phyloP scores from a whole-genome alignment of 257 asterid species.

The Capsicum chinense region DNA sequence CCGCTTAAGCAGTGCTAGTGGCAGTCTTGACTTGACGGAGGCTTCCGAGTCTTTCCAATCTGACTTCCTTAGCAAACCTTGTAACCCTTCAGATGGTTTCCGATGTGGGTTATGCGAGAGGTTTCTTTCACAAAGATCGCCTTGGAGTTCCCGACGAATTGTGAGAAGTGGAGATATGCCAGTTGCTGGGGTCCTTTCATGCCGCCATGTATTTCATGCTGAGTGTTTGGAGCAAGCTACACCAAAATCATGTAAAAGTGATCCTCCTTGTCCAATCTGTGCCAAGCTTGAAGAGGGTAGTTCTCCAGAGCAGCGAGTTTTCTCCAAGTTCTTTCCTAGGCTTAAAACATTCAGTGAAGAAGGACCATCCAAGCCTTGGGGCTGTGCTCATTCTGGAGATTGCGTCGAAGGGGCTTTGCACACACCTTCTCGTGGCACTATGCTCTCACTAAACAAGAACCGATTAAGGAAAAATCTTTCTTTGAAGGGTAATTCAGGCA shows the following conservation, averaged over 20 bases:
- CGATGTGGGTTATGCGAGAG: constrained; percentile 87
- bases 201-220: constrained; percentile 91
- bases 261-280: constrained; percentile 95
- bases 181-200: constrained; percentile 85
- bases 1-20: constrained; percentile 73
- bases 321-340: constrained; percentile 72
- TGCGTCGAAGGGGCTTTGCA: constrained; percentile 89
- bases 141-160: constrained; percentile 89
- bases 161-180: constrained; percentile 94
- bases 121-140: constrained; percentile 85
- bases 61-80: constrained; percentile 45
- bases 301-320: constrained; percentile 60
- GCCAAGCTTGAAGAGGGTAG: constrained; percentile 63
- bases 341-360: constrained; percentile 70
- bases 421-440: constrained; percentile 55
- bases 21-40: constrained; percentile 71
- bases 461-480: constrained; percentile 66
- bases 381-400: constrained; percentile 81
- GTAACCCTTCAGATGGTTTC: constrained; percentile 60
- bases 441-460: constrained; percentile 71
- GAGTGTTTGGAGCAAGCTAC: constrained; percentile 95
- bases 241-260: constrained; percentile 73
- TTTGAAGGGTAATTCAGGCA: constrained; percentile 51
- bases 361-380: constrained; percentile 77
- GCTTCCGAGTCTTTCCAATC: constrained; percentile 58